These are phyloP conservation scores for Wallacemonas rigidus DNA, from an alignment of 208 protist genomes.

Conservation along the genomic window DNA sequence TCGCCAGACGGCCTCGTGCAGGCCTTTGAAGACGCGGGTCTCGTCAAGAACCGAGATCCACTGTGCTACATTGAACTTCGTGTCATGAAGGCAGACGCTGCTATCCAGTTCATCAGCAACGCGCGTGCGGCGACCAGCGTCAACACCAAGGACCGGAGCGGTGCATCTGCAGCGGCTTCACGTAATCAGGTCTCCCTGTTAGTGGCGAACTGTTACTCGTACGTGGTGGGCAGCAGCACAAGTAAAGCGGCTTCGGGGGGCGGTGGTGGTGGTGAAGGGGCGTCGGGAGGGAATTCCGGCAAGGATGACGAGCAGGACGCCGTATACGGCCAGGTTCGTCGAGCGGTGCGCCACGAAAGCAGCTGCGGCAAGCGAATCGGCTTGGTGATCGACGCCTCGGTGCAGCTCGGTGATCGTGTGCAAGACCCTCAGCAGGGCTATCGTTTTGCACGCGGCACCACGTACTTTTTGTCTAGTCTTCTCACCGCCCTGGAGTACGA, in stretches of 20 bases:
- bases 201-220: slow-evolving; percentile 23
- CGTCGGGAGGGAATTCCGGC: neutral
- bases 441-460: slow-evolving; percentile 31
- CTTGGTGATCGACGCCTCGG: slow-evolving; percentile 39
- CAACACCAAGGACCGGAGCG: neutral
- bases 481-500: slow-evolving; percentile 24
- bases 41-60: neutral
- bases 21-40: slow-evolving; percentile 4
- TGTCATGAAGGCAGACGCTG: slow-evolving; percentile 25
- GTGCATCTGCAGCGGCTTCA: neutral
- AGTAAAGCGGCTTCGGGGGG: neutral
- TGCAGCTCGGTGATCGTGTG: slow-evolving; percentile 37
- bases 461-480: slow-evolving; percentile 36
- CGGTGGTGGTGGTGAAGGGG: neutral
- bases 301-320: slow-evolving; percentile 5
- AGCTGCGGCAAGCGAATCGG: slow-evolving; percentile 25
- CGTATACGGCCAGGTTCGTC: slow-evolving; percentile 12
- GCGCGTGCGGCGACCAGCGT: neutral
- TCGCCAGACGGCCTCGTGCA: slow-evolving; percentile 22
- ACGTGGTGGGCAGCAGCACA: slow-evolving; percentile 11
- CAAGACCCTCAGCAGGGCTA: slow-evolving; percentile 28
- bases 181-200: slow-evolving; percentile 17
- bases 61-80: slow-evolving; percentile 36
- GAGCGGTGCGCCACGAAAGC: neutral
- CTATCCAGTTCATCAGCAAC: slow-evolving; percentile 13